phyloP scores from a whole-genome alignment of 768 basidiomycete genomes.

The Macrolepiota dolichaula region DNA sequence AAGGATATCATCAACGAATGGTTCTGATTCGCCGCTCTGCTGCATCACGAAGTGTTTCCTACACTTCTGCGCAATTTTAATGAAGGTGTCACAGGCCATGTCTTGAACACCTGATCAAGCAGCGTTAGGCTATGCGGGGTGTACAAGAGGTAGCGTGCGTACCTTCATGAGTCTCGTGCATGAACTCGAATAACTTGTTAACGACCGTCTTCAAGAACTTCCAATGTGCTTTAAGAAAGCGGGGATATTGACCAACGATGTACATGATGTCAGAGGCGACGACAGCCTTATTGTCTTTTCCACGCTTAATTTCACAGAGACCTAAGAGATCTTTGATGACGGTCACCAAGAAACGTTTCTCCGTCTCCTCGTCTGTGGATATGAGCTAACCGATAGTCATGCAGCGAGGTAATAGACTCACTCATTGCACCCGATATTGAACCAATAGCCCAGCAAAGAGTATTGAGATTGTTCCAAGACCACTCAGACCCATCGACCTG shows the following conservation, averaged over 20 bases:
- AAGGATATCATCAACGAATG: conserved; percentile 97
- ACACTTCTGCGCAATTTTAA: conserved; percentile 99
- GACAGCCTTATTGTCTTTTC: conserved; percentile 99
- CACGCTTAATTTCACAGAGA: conserved; percentile 95
- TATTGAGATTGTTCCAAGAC: conserved; percentile 99
- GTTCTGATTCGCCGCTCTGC: conserved; percentile 94
- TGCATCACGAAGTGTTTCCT: conserved; percentile 98
- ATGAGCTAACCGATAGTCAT: background rate
- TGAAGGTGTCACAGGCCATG: conserved; percentile 99
- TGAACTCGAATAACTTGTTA: conserved; percentile 99
- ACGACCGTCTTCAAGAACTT: conserved; percentile 99
- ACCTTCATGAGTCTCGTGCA: conserved; percentile 99
- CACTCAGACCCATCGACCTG: conserved; percentile 98
- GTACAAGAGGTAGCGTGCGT: conserved; percentile 15
- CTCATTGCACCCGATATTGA: conserved; percentile 99
- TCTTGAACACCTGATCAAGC: conserved; percentile 83
- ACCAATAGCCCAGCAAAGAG: conserved; percentile 99
- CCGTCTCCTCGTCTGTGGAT: conserved; percentile 88
- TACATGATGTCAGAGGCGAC: conserved; percentile 98
- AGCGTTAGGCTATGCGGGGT: background rate
- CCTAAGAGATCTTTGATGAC: conserved; percentile 99
- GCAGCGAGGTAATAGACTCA: conserved; percentile 39
- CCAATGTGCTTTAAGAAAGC: conserved; percentile 99
- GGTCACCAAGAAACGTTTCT: conserved; percentile 97
- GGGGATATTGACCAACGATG: conserved; percentile 98